Base-by-base conservation (phyloP, 192 early-diverging fungal genomes). In the Coemansia sp. region DNA sequence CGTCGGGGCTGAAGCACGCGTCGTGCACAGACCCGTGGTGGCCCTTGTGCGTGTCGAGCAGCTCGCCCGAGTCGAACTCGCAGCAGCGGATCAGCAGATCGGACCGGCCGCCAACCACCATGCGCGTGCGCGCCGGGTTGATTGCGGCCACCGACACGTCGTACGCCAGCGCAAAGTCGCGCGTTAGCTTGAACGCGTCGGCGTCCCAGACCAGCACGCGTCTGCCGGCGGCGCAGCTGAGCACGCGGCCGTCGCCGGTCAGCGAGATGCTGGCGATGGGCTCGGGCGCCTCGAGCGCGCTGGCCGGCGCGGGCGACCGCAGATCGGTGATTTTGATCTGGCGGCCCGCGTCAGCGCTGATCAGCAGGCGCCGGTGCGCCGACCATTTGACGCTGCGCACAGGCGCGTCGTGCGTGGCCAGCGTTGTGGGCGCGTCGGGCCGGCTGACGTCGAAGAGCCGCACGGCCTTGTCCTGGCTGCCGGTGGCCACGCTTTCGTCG, bases 21-120 rank as follows among this genome's bases (percentile, higher is more conserved):
- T 87, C 88, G 46, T 93, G 91, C 29, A 95, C 86, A 0, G 91
- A 86, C 5, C 92, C 92, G 55, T 93, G 91, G 62, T 95, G 92
- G 26, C 92, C 92, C 68, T 93, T 93, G 61, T 92, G 89, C 11
- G 89, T 80, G 60, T 92, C 88, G 31, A 87, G 59, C 53, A 89
- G 89, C 28, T 83, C 64, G 3, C 85, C 92, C 0, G 80, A 78
- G n/a, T 83, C 82, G 60, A 86, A 93, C 25, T 92, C 91, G 55
- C 86, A 88, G 49, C 87, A 86, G 35, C 91, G 82, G 28, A 92
- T 90, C 78, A 91, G 90, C 30, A 93, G 75, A 64, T 95, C 92
- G 1, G 79, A 80, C 41, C 64, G 80, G 5, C 91, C 87, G 17
- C 92, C 92, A 9, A 87, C 83, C 19, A 93, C 89, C 61, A 95